Percentiles rank a stretch among this genome's conserved stretches.
Conservation (phyloP, 176 grass and related monocot species). For the Bolboschoenus planiculmis region DNA sequence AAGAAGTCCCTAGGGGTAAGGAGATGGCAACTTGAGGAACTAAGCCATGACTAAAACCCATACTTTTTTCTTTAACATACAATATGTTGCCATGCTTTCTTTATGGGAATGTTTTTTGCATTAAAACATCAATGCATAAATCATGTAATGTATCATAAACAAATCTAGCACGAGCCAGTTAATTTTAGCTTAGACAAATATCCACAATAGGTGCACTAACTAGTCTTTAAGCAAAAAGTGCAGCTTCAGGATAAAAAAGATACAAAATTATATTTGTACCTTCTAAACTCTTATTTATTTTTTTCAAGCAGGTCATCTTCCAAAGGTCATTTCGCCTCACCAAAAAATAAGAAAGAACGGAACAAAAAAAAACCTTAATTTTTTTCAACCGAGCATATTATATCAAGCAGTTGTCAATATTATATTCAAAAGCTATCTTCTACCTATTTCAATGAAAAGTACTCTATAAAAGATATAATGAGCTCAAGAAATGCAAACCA, state of each 20-base stretch:
- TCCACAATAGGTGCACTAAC: neutral
- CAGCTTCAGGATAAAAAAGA: neutral
- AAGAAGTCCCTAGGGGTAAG: neutral
- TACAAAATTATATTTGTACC: neutral
- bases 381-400: neutral
- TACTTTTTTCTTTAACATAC: neutral
- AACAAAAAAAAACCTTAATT: neutral
- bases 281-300: neutral
- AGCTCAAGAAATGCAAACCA: neutral
- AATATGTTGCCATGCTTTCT: neutral
- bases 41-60: neutral
- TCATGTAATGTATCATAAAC: neutral
- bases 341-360: neutral
- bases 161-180: neutral
- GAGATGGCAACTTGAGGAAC: neutral
- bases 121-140: neutral
- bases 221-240: neutral
- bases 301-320: neutral
- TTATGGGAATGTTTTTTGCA: neutral
- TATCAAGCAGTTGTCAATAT: neutral
- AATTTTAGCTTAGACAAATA: neutral
- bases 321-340: neutral
- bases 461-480: conserved; percentile 1
- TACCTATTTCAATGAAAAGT: neutral
- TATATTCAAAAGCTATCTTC: neutral